Base-by-base conservation (phyloP, 2,329 filamentous ascomycete genomes). In the Neonectria hederae region DNA sequence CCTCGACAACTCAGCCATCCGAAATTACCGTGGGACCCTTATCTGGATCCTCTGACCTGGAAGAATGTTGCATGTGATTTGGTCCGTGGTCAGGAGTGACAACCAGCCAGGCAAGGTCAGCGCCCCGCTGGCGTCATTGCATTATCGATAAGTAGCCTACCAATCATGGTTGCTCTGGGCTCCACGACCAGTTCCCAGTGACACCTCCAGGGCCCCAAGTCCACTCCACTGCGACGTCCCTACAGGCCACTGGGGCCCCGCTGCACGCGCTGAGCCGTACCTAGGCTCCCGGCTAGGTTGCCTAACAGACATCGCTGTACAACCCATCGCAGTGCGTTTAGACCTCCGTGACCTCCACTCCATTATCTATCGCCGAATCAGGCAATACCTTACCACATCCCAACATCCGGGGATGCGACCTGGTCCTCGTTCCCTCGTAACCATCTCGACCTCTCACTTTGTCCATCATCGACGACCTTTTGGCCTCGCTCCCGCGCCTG, bases 41-140 rank as follows among this genome's bases (percentile, higher is more conserved):
- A 72, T 72, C 70, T 71, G 54, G 51, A 57, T 70, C 63, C 65
- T 64, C 62, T 65, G 54, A 60, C 70, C 71, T 69, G 62, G 56
- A 67, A 46, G 43, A 59, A 62, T 53, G 40, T 72, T 64, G 67
- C 70, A 72, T 72, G 70, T 72, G 70, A 72, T 73, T 73, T 63
- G 46, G 66, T 64, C 59, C 61, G n/a, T 59, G 43, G 63, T 63
- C 51, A 71, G 66, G 49, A 52, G 66, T 63, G 60, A 54, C 54
- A 51, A 43, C 49, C 54, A 51, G 40, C 28, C 60, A 42, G 61
- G 45, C 13, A 43, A 46, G 38, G 48, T 49, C 49, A 38, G 46
- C 55, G 59, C 59, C 54, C 70, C 60, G 59, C 67, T 73, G 70
- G 70, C 70, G 70, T 72, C 70, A 72, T 72, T 21, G 55, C 1